phyloP scores from a whole-genome alignment of 2,329 filamentous ascomycete genomes.

The Madurella fahalii region DNA sequence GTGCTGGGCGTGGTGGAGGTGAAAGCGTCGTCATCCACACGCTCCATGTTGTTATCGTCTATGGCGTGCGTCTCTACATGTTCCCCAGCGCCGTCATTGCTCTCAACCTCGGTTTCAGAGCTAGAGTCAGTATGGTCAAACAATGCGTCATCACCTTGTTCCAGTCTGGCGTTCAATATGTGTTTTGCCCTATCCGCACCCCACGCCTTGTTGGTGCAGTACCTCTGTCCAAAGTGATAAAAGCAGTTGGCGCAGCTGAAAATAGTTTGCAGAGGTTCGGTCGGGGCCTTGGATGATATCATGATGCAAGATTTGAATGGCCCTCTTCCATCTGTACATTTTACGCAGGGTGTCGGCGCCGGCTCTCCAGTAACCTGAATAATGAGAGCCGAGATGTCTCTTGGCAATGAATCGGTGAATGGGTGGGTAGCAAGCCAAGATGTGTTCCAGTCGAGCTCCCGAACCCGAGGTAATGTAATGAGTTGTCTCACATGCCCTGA shows the following conservation, averaged over 20 bases:
- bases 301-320: slow-evolving; percentile 31
- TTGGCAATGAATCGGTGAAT: slow-evolving; percentile 23
- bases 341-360: slow-evolving; percentile 25
- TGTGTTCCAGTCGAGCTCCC: slow-evolving; percentile 30
- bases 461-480: slow-evolving; percentile 26
- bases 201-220: slow-evolving; percentile 22
- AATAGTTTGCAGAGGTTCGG: slow-evolving; percentile 10
- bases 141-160: too few relatives aligned
- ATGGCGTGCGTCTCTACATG: background rate
- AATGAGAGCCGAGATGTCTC: slow-evolving; percentile 30
- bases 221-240: slow-evolving; percentile 26
- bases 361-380: slow-evolving; percentile 32
- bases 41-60: background rate
- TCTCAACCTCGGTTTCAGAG: too few relatives aligned
- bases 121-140: too few relatives aligned
- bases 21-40: background rate
- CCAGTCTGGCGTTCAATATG: background rate
- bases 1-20: too few relatives aligned
- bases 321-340: slow-evolving; percentile 26
- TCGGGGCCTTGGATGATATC: slow-evolving; percentile 19
- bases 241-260: slow-evolving; percentile 30
- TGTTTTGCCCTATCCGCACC: slow-evolving; percentile 9
- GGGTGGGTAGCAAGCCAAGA: slow-evolving; percentile 18
- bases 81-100: background rate
- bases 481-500: slow-evolving; percentile 25